These are phyloP conservation scores for Pythium sp. DNA, from an alignment of 352 stramenopile genomes.

Conservation along the genomic window DNA sequence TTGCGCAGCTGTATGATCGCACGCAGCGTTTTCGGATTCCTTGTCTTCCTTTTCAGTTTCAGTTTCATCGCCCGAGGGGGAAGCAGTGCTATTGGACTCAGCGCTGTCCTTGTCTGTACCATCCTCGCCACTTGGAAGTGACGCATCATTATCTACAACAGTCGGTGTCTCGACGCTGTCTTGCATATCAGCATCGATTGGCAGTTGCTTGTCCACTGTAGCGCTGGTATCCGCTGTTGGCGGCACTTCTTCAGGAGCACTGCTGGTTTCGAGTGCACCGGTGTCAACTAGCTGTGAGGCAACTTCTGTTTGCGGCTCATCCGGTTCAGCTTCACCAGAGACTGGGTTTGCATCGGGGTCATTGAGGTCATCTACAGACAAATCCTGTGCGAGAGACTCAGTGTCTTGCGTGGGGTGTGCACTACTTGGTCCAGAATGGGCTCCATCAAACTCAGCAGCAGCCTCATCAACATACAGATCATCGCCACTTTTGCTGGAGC, in stretches of 20 bases:
- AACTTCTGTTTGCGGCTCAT: background rate
- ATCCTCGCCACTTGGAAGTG: background rate
- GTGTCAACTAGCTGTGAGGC: too few relatives aligned
- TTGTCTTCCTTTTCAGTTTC: background rate
- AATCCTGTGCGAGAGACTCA: background rate
- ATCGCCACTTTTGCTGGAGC: constrained; percentile 32
- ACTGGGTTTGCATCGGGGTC: background rate
- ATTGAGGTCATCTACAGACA: too few relatives aligned
- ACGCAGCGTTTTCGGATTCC: background rate
- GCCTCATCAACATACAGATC: constrained; percentile 33
- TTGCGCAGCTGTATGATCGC: too few relatives aligned
- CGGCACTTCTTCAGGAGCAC: background rate
- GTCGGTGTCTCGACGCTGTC: background rate
- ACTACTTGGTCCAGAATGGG: background rate
- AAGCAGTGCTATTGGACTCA: background rate
- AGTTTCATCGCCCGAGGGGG: background rate
- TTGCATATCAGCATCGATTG: background rate
- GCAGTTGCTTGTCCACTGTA: background rate
- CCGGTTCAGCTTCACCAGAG: background rate
- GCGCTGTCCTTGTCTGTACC: background rate
- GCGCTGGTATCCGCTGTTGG: background rate
- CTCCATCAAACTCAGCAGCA: background rate
- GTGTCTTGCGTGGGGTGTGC: too few relatives aligned
- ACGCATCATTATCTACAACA: background rate
- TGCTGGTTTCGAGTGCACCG: background rate